Conservation (phyloP, 208 protist genomes). For the Acanthamoeba culbertsoni region DNA sequence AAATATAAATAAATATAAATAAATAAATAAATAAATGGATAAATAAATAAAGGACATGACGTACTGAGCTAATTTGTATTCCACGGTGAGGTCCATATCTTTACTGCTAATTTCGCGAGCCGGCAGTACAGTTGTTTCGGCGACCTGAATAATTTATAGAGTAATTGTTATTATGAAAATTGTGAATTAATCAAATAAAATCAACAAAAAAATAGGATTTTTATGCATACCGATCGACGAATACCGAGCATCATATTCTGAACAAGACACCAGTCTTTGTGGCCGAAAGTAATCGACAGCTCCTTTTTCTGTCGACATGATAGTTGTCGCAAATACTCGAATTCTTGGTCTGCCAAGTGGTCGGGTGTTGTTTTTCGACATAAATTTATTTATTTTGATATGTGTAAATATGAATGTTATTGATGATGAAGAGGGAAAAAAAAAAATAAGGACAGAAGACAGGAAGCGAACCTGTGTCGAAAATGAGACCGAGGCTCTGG, state of each 20-base stretch:
- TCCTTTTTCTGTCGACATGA: conserved; percentile 17
- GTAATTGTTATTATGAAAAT: too few relatives aligned
- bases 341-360: neutral
- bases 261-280: conserved; percentile 54
- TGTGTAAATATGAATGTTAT: too few relatives aligned
- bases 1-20: too few relatives aligned
- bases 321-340: neutral
- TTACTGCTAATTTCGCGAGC: neutral
- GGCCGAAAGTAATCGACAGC: conserved; percentile 45
- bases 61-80: conserved; percentile 59
- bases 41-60: neutral
- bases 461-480: neutral
- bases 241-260: conserved; percentile 62
- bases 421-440: too few relatives aligned
- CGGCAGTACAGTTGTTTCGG: conserved; percentile 33
- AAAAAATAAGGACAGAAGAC: too few relatives aligned
- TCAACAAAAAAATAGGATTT: neutral
- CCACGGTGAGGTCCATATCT: conserved; percentile 12
- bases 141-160: neutral
- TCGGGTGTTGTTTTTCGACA: neutral
- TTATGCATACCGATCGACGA: conserved; percentile 13
- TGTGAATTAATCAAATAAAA: neutral
- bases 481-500: conserved; percentile 56
- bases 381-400: too few relatives aligned
- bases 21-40: too few relatives aligned